These are phyloP conservation scores for Crassisporium funariophilum DNA, from an alignment of 768 basidiomycete species.

Conservation along the genomic window DNA sequence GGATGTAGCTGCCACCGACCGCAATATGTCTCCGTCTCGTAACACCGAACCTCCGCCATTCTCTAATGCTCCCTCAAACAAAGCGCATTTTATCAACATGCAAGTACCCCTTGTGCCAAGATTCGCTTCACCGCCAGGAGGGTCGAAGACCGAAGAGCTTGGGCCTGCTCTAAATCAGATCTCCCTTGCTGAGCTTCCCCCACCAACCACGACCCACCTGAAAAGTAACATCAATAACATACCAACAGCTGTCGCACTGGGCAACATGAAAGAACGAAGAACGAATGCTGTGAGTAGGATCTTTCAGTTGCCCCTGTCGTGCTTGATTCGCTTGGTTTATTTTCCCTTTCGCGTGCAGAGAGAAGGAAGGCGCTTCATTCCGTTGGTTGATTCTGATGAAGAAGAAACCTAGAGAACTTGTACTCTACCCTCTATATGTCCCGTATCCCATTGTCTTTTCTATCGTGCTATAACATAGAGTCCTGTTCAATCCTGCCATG, in stretches of 20 bases:
- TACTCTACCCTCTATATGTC: too few relatives aligned
- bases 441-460: too few relatives aligned
- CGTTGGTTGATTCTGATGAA: constrained; percentile 49
- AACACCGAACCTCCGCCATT: background rate
- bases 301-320: background rate
- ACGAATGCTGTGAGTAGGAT: constrained; percentile 31
- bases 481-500: too few relatives aligned
- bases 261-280: constrained; percentile 22
- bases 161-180: background rate
- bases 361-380: constrained; percentile 50
- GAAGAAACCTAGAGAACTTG: too few relatives aligned
- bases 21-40: background rate
- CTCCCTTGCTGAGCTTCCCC: background rate
- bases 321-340: background rate
- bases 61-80: background rate
- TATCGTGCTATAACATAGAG: too few relatives aligned
- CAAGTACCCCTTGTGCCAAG: too few relatives aligned
- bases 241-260: constrained; percentile 4
- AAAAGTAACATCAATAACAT: background rate
- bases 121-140: background rate
- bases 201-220: background rate
- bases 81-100: background rate
- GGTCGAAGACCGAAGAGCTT: background rate
- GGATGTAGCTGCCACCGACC: background rate
- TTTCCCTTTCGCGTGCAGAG: constrained; percentile 25